Base-by-base conservation (phyloP, 2,329 filamentous ascomycete genomes). In the Cercospora brassicicola region DNA sequence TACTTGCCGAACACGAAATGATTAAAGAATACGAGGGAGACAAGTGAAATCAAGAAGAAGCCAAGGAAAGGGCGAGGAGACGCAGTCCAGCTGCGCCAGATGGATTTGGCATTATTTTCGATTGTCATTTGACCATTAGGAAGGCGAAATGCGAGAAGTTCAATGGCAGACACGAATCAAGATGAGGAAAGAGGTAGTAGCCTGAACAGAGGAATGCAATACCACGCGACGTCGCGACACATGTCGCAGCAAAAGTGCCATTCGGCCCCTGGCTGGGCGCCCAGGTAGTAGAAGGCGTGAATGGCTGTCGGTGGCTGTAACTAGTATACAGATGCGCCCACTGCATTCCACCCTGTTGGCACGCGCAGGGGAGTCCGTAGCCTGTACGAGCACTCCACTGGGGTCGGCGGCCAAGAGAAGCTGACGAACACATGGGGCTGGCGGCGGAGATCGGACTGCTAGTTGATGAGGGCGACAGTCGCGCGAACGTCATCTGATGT, bases 1-100 rank as follows among this genome's bases (percentile, higher is more conserved):
- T 8, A 42, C 66, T 60, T 64, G 57, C 66, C 66, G 53, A 67
- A 60, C 28, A 60, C 30, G 36, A 67, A 61, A 36, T 67, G 61
- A 28, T 39, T 20, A 30, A 53, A 45, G 28, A 61, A 48, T 59
- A 67, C 57, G 55, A 57, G 42, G 20, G 61, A 23, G 36, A 67
- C 56, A 7, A 67, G 42, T 48, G 61, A 56, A 36, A 64, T 28
- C 55, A 64, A 18, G 28, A 67, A 64, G 18, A 65, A 31, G 26
- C 28, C 11, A 30, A 45, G 20, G 59, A 42, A 39, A 18, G 23
- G 23, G 15, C 59, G 59, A 61, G 59, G 33, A 42, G 59, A 28
- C 9, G 60, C 39, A 51, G 48, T 18, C 60, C 39, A 42, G 20
- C 30, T 26, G 36, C 59, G 45, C 59, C 59, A 51, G 26, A 18